phyloP scores from a whole-genome alignment of 2,329 filamentous ascomycete species.

The Colletotrichum eremochloae region DNA sequence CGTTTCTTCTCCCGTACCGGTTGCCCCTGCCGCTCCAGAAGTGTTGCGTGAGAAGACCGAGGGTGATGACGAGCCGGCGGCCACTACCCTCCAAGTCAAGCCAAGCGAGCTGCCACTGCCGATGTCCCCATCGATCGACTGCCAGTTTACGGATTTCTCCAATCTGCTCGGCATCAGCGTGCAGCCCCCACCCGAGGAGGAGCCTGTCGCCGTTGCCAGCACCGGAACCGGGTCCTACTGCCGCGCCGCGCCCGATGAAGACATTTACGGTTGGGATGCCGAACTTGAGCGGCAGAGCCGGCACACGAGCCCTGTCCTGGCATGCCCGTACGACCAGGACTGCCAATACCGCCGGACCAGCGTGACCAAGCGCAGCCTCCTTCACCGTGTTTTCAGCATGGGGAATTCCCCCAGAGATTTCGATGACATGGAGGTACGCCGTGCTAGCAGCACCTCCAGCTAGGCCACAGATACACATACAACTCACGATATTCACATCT shows the following conservation, averaged over 20 bases:
- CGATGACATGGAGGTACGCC: slow-evolving; percentile 24
- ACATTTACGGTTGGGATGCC: slow-evolving; percentile 69
- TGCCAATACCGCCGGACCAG: slow-evolving; percentile 48
- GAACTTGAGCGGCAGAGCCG: slow-evolving; percentile 54
- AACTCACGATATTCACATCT: neutral
- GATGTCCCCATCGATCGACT: slow-evolving; percentile 14
- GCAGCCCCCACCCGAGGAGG: slow-evolving; percentile 47
- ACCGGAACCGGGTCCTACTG: slow-evolving; percentile 49
- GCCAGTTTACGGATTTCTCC: slow-evolving; percentile 52
- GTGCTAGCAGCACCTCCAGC: slow-evolving; percentile 39
- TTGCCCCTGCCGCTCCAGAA: neutral
- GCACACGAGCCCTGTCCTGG: slow-evolving; percentile 11
- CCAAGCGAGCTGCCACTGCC: slow-evolving; percentile 23
- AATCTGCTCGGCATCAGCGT: slow-evolving; percentile 54
- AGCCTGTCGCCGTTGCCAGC: slow-evolving; percentile 46
- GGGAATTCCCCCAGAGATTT: slow-evolving; percentile 39
- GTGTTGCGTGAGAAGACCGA: neutral
- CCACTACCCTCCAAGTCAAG: neutral
- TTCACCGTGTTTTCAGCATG: slow-evolving; percentile 57
- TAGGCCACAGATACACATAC: neutral
- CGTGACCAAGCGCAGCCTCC: slow-evolving; percentile 51
- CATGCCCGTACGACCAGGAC: slow-evolving; percentile 37
- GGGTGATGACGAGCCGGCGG: neutral
- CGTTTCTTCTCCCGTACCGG: neutral
- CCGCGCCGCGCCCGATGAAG: slow-evolving; percentile 50